Evolutionary conservation across 352 stramenopile species (phyloP).

Genomic region (Globisporangium nagaii): DNA sequence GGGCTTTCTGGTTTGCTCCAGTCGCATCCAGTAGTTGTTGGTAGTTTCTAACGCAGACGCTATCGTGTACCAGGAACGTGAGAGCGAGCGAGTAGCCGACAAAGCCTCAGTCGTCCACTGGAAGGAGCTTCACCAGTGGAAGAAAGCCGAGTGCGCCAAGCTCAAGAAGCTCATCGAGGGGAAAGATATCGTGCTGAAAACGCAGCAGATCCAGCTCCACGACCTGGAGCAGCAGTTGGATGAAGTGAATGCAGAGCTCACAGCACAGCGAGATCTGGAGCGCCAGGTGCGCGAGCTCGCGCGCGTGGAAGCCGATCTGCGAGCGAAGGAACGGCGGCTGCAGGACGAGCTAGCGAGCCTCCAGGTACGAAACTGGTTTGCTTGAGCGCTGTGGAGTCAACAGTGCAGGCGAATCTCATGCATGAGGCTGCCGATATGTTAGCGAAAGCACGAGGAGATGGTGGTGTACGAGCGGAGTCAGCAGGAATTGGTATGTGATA

Average conservation of each 20-base stretch:
- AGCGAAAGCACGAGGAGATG: conserved; percentile 49
- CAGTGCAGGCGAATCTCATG: no score
- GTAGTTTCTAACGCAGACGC: no score
- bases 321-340: conserved; percentile 22
- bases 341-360: conserved; percentile 26
- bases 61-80: no score
- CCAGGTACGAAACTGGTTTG: conserved; percentile 14
- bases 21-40: no score
- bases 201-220: conserved; percentile 42
- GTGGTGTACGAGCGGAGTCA: conserved; percentile 30
- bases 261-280: conserved; percentile 25
- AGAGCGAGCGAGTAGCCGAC: conserved; percentile 38
- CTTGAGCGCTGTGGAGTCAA: not conserved
- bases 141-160: conserved; percentile 34
- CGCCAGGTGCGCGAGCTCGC: conserved; percentile 37
- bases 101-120: conserved; percentile 36
- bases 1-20: not conserved
- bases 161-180: conserved; percentile 48
- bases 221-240: conserved; percentile 36
- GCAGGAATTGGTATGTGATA: conserved; percentile 38
- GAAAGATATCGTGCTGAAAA: conserved; percentile 45
- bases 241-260: conserved; percentile 11
- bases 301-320: conserved; percentile 20
- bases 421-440: not conserved
- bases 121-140: conserved; percentile 44